These are phyloP conservation scores for Sophora flavescens DNA, from an alignment of 306 rosid genomes.

Conservation along the genomic window DNA sequence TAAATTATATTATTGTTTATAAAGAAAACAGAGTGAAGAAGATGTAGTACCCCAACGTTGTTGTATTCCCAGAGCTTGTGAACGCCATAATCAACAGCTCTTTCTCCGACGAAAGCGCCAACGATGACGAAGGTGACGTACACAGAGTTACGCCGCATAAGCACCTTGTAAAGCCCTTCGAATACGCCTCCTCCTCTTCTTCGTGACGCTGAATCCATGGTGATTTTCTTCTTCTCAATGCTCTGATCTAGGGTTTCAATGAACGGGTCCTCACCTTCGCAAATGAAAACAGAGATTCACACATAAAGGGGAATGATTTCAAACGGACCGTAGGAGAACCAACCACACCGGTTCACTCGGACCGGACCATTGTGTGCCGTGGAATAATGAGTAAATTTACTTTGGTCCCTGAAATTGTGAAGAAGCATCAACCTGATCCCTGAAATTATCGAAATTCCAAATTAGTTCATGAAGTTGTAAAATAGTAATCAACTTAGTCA, in stretches of 20 bases:
- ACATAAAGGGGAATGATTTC: neutral
- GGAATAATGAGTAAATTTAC: too few species aligned
- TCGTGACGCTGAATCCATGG: constrained; percentile 70
- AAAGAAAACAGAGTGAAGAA: constrained; percentile 7
- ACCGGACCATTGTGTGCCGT: neutral
- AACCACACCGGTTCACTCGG: constrained; percentile 18
- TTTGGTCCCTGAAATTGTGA: too few species aligned
- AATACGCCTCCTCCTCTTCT: constrained; percentile 71
- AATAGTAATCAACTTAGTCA: too few species aligned
- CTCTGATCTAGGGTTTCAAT: constrained; percentile 30
- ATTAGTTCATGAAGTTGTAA: too few species aligned
- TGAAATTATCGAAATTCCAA: too few species aligned
- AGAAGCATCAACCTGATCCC: too few species aligned
- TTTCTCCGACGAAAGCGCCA: constrained; percentile 94
- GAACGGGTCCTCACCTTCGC: neutral
- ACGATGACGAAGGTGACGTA: constrained; percentile 85
- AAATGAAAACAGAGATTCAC: neutral
- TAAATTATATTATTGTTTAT: too few species aligned
- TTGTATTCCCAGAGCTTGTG: constrained; percentile 91
- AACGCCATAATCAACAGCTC: constrained; percentile 98
- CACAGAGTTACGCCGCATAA: constrained; percentile 93
- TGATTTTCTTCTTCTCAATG: neutral
- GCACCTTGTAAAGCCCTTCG: constrained; percentile 82
- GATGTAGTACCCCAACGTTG: constrained; percentile 82
- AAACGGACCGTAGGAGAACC: neutral